phyloP scores from a whole-genome alignment of 495 filamentous ascomycete genomes.

The Immersiella caudata region DNA sequence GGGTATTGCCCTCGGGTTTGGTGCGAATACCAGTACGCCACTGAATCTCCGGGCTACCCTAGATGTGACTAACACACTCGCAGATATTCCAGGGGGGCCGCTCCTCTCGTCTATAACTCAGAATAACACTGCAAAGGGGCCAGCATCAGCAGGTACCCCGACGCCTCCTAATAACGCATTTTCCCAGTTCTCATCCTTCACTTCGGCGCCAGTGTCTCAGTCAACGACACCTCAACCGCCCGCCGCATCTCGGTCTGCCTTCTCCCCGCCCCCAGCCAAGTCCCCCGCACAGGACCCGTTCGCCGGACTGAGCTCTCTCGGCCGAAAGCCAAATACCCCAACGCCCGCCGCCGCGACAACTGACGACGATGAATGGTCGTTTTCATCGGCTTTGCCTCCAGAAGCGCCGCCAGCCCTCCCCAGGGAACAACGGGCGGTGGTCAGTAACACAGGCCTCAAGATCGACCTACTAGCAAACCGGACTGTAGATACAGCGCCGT shows the following conservation, averaged over 20 bases:
- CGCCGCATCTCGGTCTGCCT: constrained; percentile 37
- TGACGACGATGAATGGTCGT: constrained; percentile 91
- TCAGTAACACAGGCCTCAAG: constrained; percentile 54
- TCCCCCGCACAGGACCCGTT: constrained; percentile 63
- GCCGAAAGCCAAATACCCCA: constrained; percentile 33
- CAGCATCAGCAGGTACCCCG: constrained; percentile 43
- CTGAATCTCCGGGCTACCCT: neutral
- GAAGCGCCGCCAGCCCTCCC: constrained; percentile 46
- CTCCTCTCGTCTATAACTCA: constrained; percentile 66
- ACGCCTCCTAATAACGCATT: constrained; percentile 48
- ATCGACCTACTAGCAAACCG: constrained; percentile 55
- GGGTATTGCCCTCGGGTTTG: constrained; percentile 83
- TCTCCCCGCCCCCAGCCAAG: constrained; percentile 44
- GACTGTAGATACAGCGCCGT: constrained; percentile 50
- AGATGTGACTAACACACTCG: constrained; percentile 7
- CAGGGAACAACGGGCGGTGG: constrained; percentile 47
- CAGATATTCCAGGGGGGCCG: constrained; percentile 65
- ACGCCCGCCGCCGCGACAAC: constrained; percentile 45
- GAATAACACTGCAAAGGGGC: constrained; percentile 54
- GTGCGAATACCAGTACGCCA: constrained; percentile 63
- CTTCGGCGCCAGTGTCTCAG: constrained; percentile 46
- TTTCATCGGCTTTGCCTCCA: constrained; percentile 82
- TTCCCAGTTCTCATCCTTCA: constrained; percentile 63
- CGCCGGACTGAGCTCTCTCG: constrained; percentile 65
- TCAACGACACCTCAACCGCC: constrained; percentile 53